Percentiles rank a stretch among this genome's conserved stretches.
Evolutionary conservation across 1,139 yeast species (phyloP).

Genomic region (Diutina neorugosa): DNA sequence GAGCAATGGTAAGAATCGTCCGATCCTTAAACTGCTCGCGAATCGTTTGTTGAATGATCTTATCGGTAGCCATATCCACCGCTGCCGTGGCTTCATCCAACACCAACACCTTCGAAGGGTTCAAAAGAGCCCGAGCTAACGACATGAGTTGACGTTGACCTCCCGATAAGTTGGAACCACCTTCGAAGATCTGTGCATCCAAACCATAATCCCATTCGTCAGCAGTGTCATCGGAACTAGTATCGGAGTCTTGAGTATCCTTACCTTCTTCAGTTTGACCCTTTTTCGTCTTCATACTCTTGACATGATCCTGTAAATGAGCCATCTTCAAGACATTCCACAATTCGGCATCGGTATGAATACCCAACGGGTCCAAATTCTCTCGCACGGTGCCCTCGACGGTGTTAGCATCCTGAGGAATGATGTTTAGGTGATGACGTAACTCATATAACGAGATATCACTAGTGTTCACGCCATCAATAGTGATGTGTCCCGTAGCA

Average conservation of each 20-base stretch:
- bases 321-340: conserved; percentile 45
- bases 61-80: conserved; percentile 72
- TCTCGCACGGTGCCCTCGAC: conserved; percentile 50
- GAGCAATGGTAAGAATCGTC: conserved; percentile 74
- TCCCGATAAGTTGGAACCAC: conserved; percentile 62
- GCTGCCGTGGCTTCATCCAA: conserved; percentile 84
- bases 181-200: conserved; percentile 41
- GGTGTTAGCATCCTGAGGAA: conserved; percentile 62
- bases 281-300: conserved; percentile 19
- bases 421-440: conserved; percentile 44
- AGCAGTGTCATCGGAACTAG: not conserved
- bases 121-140: conserved; percentile 58
- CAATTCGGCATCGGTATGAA: conserved; percentile 37
- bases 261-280: conserved; percentile 2
- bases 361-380: conserved; percentile 48
- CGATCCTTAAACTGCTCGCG: conserved; percentile 48
- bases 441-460: conserved; percentile 35
- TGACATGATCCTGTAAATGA: conserved; percentile 32
- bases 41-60: conserved; percentile 62
- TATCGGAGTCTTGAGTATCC: not conserved
- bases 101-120: conserved; percentile 47
- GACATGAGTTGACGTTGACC: conserved; percentile 75
- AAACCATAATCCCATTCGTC: conserved; percentile 11
- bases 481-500: conserved; percentile 18
- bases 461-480: conserved; percentile 39